phyloP scores from a whole-genome alignment of 2,329 filamentous ascomycete genomes.

The Emmonsia crescens region DNA sequence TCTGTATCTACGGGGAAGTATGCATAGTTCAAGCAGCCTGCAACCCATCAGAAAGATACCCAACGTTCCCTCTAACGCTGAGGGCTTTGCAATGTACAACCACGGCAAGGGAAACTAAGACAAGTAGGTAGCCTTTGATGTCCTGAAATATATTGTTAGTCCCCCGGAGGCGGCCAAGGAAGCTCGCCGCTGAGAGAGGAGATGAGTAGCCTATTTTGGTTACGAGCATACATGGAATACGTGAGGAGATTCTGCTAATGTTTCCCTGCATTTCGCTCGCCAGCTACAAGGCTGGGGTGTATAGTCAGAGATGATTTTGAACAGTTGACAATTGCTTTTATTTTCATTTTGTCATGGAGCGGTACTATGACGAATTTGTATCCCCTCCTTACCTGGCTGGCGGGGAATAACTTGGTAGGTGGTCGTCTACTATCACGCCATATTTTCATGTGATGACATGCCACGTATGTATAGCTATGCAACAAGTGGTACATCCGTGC shows the following conservation, averaged over 20 bases:
- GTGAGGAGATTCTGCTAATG: not conserved
- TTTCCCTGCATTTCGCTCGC: not conserved
- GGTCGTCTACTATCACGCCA: too few relatives aligned
- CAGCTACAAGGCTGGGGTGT: too few relatives aligned
- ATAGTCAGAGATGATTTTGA: too few relatives aligned
- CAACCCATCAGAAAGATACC: slow-evolving; percentile 6
- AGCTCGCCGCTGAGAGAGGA: too few relatives aligned
- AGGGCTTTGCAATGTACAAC: slow-evolving; percentile 6
- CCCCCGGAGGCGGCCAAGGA: too few relatives aligned
- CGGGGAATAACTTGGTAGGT: too few relatives aligned
- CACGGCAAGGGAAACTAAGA: slow-evolving; percentile 4
- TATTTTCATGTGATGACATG: too few relatives aligned
- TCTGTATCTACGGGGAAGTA: slow-evolving; percentile 5
- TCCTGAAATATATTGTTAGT: slow-evolving; percentile 11
- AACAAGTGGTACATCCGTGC: too few relatives aligned
- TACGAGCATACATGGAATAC: not conserved
- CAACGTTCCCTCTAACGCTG: too few relatives aligned
- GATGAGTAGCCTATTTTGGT: not conserved
- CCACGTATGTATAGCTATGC: too few relatives aligned
- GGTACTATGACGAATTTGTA: not conserved
- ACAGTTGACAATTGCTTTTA: not conserved
- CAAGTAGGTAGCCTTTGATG: slow-evolving; percentile 5
- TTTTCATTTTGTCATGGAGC: not conserved
- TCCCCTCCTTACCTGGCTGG: too few relatives aligned
- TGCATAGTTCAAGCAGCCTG: slow-evolving; percentile 2